A percentile compares a stretch with the other conserved stretches of the same genome.
Evolutionary conservation across 805 yeast genomes (phyloP).

Genomic region (Metschnikowia colocasiae): DNA sequence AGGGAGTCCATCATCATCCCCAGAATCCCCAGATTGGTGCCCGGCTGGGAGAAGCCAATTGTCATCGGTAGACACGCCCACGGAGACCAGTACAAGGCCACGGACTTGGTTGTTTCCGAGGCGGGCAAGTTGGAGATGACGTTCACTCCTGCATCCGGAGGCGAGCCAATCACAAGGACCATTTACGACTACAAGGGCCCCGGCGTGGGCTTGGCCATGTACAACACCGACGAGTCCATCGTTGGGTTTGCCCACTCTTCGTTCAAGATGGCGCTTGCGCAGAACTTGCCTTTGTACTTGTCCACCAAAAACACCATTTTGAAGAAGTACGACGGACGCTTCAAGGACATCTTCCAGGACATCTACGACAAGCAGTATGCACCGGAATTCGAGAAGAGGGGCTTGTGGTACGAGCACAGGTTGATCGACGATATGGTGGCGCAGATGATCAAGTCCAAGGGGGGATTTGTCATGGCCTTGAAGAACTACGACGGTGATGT

Average conservation of each 20-base stretch:
- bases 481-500: constrained; percentile 99
- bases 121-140: constrained; percentile 78
- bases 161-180: constrained; percentile 49
- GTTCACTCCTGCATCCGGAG: constrained; percentile 68
- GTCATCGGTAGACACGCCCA: constrained; percentile 96
- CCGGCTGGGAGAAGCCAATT: constrained; percentile 93
- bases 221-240: constrained; percentile 91
- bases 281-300: constrained; percentile 75
- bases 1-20: constrained; percentile 94
- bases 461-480: constrained; percentile 93
- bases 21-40: constrained; percentile 79
- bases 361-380: constrained; percentile 71
- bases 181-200: constrained; percentile 68
- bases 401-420: constrained; percentile 97
- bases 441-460: constrained; percentile 93
- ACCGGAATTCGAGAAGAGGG: constrained; percentile 63
- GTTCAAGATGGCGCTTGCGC: constrained; percentile 78
- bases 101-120: constrained; percentile 73
- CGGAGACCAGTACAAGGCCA: constrained; percentile 96
- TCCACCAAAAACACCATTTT: constrained; percentile 94
- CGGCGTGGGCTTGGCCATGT: constrained; percentile 89
- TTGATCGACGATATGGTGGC: constrained; percentile 98
- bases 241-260: constrained; percentile 89
- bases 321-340: constrained; percentile 91
- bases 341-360: constrained; percentile 88